phyloP scores from a whole-genome alignment of 2,329 filamentous ascomycete species.

The Sordariomycetes sp. region DNA sequence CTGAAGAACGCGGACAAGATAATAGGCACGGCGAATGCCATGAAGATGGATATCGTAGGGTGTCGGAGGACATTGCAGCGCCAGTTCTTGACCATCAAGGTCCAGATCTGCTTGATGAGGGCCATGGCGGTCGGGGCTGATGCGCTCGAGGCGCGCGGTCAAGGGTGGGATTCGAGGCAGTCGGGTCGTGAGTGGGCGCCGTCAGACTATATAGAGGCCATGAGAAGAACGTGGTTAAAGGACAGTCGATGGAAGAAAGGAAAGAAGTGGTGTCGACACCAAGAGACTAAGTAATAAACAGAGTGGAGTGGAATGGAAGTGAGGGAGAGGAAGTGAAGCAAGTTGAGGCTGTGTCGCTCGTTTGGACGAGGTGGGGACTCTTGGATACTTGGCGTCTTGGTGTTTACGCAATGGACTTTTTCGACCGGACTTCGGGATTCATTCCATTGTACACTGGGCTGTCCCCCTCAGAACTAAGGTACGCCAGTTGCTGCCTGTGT shows the following conservation, averaged over 20 bases:
- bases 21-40: constrained; percentile 51
- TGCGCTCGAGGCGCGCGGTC: neutral
- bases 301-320: neutral
- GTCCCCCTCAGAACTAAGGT: too few species aligned
- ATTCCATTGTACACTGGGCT: too few species aligned
- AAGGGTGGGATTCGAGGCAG: neutral
- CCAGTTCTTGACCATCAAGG: constrained; percentile 53
- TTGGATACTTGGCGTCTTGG: neutral
- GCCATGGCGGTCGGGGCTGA: constrained; percentile 27
- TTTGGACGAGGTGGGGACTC: neutral
- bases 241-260: neutral
- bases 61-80: constrained; percentile 49
- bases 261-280: neutral
- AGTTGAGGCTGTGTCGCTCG: neutral
- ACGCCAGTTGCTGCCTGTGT: neutral
- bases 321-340: neutral
- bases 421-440: too few species aligned
- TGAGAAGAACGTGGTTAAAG: neutral
- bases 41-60: constrained; percentile 38
- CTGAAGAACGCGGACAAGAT: constrained; percentile 49
- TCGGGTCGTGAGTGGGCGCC: neutral
- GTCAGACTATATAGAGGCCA: neutral
- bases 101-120: constrained; percentile 48
- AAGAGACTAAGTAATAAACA: neutral
- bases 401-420: neutral